Evolutionary conservation across 2,329 filamentous ascomycete genomes (phyloP), one percentile per base, ranked within the genome.

Genomic region (Myriosclerotinia scirpicola): DNA sequence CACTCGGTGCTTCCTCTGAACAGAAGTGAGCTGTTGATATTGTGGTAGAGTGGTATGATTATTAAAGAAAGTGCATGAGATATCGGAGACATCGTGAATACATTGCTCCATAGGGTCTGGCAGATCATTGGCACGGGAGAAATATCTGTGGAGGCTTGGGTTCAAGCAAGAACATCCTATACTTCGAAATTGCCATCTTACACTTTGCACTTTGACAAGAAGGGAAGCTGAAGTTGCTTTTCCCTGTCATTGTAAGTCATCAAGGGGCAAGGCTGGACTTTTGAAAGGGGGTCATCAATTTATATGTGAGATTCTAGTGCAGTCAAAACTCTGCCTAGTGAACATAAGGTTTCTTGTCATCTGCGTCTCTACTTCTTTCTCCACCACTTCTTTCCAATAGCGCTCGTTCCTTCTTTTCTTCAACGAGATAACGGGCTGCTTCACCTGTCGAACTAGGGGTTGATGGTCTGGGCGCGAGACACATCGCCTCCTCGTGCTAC

Each of bases 341-440:
- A 71, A 69, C 67, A 70, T 71, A 72, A 70, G 67, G 67, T 62
- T 70, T 64, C 67, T 68, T 52, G 68, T 68, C 66, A 73, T 70
- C 70, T 73, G 73, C 70, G 72, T 44, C 64, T 64, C 60, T 60
- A 55, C 67, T 63, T 62, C 69, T 73, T 72, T 71, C 67, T 73
- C 70, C 72, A 71, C 69, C 69, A 71, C 61, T 73, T 44, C 68
- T 65, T 62, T 64, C 52, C 53, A 67, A 66, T 60, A 66, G 67
- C 68, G 62, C 53, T 54, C 22, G 34, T 36, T 22, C 17, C 7
- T 50, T 65, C 20, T 54, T 38, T 53, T 60, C 22, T 55, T 42
- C 63, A 68, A 48, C 65, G 60, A 67, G 67, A 67, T 60, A 70
- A 46, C 61, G 64, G 67, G 67, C 67, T 71, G 66, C 59, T 63